phyloP scores from a whole-genome alignment of 495 filamentous ascomycete species.

The Penicillium paxilli region DNA sequence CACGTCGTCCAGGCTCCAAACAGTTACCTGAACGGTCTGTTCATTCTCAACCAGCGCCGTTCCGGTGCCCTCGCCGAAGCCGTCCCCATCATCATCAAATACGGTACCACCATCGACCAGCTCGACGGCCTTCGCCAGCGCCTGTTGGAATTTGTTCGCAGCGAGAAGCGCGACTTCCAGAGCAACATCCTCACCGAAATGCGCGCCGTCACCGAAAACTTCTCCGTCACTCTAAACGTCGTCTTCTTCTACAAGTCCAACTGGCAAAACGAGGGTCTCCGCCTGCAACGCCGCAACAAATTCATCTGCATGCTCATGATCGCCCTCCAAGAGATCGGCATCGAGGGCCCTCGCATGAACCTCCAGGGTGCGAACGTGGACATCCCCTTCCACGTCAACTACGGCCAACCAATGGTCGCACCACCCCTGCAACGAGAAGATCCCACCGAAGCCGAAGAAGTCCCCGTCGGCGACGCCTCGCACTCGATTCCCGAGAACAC shows the following conservation, averaged over 20 bases:
- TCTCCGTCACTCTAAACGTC: slow-evolving; percentile 83
- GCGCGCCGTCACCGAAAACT: slow-evolving; percentile 60
- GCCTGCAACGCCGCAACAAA: slow-evolving; percentile 88
- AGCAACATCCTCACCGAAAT: slow-evolving; percentile 89
- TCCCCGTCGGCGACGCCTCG: slow-evolving; percentile 13
- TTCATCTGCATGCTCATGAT: slow-evolving; percentile 94
- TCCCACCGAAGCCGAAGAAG: slow-evolving; percentile 16
- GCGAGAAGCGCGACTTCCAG: slow-evolving; percentile 91
- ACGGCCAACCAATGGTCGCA: slow-evolving; percentile 28
- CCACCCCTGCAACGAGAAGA: slow-evolving; percentile 10
- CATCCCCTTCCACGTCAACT: slow-evolving; percentile 59
- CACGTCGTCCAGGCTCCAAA: slow-evolving; percentile 96
- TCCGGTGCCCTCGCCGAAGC: slow-evolving; percentile 89
- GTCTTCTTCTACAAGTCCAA: slow-evolving; percentile 98
- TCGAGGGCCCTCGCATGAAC: slow-evolving; percentile 81
- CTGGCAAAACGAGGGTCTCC: slow-evolving; percentile 90
- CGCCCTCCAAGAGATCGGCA: slow-evolving; percentile 78
- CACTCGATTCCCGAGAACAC: slow-evolving; percentile 29
- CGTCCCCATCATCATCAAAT: slow-evolving; percentile 79
- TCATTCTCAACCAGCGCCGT: slow-evolving; percentile 92
- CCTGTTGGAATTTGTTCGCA: slow-evolving; percentile 81
- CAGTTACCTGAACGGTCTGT: slow-evolving; percentile 86
- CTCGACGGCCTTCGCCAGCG: slow-evolving; percentile 81
- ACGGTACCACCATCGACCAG: slow-evolving; percentile 83
- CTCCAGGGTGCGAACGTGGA: slow-evolving; percentile 65